Evolutionary conservation across 805 yeast species (phyloP), one percentile per base, ranked within the genome.

Genomic region (Barnettozyma wickerhamii): DNA sequence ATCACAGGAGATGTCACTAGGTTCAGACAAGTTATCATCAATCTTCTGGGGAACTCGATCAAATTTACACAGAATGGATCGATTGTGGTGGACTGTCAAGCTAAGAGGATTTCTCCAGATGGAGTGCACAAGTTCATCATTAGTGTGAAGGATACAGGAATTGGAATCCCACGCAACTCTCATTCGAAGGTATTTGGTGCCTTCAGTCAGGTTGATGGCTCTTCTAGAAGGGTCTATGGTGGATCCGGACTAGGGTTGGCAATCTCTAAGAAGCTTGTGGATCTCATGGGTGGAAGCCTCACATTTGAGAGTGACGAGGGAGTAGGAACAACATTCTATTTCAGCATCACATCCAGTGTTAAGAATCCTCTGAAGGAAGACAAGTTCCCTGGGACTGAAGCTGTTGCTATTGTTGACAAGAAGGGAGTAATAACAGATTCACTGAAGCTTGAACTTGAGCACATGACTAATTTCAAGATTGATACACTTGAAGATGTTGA

Each of bases 181-280:
- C 71, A 86, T 26, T 91, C 87, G 15, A 72, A 84, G 32, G 86
- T 86, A 48, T 87, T 86, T 56, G 95, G 86, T 53, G 87, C 91
- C 2, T 86, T 87, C 66, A 83, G 93, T 55, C 95, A 86, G 60
- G 95, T 95, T 13, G 95, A 86, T 64, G 95, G 95, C 29, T 84
- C 95, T 5, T 86, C 95, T 3, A 86, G 95, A 6, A 75, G 95
- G 58, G 85, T 84, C 55, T 86, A 84, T 59, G 95, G 95, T 49
- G 95, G 95, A 50, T 86, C 95, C 5, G 95, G 95, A 48, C 71
- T 86, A 35, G 95, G 95, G 10, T 71, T 87, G 37, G 83, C 93
- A 3, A 86, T 86, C 59, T 87, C 95, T 7, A 84, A 84, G 60
- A 87, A 85, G 53, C 71, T 86, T 48, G 83, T 86, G 55, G 89